Evolutionary conservation across 805 yeast genomes (phyloP).

Genomic region (Ogataea ramenticola): DNA sequence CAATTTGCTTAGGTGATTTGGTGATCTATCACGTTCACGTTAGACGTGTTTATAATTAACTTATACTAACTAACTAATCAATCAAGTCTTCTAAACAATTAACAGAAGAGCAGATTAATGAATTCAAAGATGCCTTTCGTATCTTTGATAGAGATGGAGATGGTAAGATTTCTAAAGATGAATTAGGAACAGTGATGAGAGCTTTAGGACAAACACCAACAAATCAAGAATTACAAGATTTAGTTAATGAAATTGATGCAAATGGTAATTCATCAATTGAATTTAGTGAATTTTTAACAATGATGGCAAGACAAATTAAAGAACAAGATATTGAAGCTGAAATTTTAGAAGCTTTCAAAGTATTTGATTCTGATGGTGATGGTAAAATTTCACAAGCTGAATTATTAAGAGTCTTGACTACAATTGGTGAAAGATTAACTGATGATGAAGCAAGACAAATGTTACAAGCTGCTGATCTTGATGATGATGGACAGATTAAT

Average conservation of each 20-base stretch:
- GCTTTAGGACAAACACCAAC: constrained; percentile 97
- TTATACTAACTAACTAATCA: neutral
- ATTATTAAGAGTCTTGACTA: constrained; percentile 91
- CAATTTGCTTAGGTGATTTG: too few relatives aligned
- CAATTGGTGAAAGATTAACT: constrained; percentile 93
- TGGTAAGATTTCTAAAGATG: constrained; percentile 93
- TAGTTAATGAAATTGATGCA: constrained; percentile 95
- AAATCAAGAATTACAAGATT: constrained; percentile 90
- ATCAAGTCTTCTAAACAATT: constrained; percentile 65
- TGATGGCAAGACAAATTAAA: constrained; percentile 90
- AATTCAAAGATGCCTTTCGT: constrained; percentile 93
- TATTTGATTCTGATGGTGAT: constrained; percentile 93
- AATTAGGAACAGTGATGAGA: constrained; percentile 97
- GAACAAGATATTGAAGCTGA: constrained; percentile 97
- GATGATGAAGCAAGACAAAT: constrained; percentile 97
- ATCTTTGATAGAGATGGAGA: constrained; percentile 95
- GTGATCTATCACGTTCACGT: too few relatives aligned
- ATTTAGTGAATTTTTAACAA: constrained; percentile 73
- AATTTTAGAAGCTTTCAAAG: constrained; percentile 95
- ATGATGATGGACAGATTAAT: constrained; percentile 95
- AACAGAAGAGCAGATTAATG: constrained; percentile 93
- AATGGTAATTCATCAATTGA: constrained; percentile 90
- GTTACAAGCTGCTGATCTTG: constrained; percentile 92
- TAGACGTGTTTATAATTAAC: too few relatives aligned
- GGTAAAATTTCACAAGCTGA: constrained; percentile 97